A percentile compares a stretch with the other conserved stretches of the same genome.
phyloP scores from a whole-genome alignment of 768 basidiomycete species.

The Tylopilus cervinicoccineus region DNA sequence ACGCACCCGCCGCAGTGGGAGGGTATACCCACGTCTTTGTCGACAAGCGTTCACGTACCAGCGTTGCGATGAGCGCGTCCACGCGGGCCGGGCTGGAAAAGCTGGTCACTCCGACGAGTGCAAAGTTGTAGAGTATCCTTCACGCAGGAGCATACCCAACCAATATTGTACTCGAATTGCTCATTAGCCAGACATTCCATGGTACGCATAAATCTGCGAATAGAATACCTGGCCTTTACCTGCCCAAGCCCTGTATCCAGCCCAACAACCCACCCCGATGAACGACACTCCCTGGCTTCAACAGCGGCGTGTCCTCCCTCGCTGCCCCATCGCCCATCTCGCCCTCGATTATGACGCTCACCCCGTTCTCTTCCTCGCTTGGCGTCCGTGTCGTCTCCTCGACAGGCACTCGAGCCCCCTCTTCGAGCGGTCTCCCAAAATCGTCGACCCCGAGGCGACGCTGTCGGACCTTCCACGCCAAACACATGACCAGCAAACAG shows the following conservation, averaged over 20 bases:
- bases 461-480: constrained; percentile 82
- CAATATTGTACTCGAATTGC: background rate
- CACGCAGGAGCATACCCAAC: background rate
- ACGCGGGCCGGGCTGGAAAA: constrained; percentile 44
- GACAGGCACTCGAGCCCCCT: background rate
- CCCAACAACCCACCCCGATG: constrained; percentile 20
- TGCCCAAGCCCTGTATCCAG: constrained; percentile 22
- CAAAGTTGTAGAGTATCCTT: constrained; percentile 19
- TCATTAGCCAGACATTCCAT: background rate
- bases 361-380: constrained; percentile 6
- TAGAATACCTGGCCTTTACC: background rate
- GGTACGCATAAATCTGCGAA: background rate
- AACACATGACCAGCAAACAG: constrained; percentile 76
- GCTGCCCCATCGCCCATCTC: constrained; percentile 3
- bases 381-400: background rate
- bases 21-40: constrained; percentile 87
- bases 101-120: background rate
- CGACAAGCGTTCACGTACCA: constrained; percentile 53
- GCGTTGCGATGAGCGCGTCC: constrained; percentile 40
- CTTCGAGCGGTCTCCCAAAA: constrained; percentile 63
- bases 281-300: constrained; percentile 20
- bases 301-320: constrained; percentile 21
- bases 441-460: constrained; percentile 75
- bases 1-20: constrained; percentile 40
- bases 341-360: constrained; percentile 23